A percentile compares a stretch with the other conserved stretches of the same genome.
Evolutionary conservation across 495 filamentous ascomycete genomes (phyloP).

Genomic region (Tricharina praecox): DNA sequence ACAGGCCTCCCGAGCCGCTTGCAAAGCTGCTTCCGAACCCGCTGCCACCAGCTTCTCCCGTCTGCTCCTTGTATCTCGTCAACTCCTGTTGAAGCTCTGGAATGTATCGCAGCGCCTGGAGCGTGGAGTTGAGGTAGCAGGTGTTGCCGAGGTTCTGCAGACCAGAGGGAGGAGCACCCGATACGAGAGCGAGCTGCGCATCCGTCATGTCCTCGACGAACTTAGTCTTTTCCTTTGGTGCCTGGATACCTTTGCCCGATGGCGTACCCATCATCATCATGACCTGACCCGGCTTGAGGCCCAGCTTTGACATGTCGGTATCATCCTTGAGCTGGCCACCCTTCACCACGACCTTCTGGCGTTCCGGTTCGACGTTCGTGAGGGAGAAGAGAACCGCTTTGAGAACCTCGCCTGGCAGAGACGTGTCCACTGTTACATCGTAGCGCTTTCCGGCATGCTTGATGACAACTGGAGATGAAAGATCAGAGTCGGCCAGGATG

Average conservation of each 20-base stretch:
- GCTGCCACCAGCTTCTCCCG: slow-evolving; percentile 12
- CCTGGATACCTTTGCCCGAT: slow-evolving; percentile 40
- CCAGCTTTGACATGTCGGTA: slow-evolving; percentile 62
- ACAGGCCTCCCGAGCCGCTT: slow-evolving; percentile 26
- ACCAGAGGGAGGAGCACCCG: slow-evolving; percentile 74
- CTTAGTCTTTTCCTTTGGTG: slow-evolving; percentile 65
- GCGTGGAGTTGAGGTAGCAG: slow-evolving; percentile 92
- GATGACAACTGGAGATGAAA: slow-evolving; percentile 52
- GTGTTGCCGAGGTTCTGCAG: slow-evolving; percentile 90
- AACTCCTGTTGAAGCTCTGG: slow-evolving; percentile 82
- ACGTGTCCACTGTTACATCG: slow-evolving; percentile 76
- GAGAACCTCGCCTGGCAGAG: slow-evolving; percentile 74
- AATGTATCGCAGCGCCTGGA: slow-evolving; percentile 74
- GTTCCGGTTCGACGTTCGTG: slow-evolving; percentile 87
- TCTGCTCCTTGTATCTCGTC: slow-evolving; percentile 46
- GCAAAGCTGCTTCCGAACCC: slow-evolving; percentile 19
- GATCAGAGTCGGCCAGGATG: neutral
- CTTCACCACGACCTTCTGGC: slow-evolving; percentile 89
- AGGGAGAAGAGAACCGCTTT: slow-evolving; percentile 90
- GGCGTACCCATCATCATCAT: slow-evolving; percentile 98
- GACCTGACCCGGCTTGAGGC: slow-evolving; percentile 65
- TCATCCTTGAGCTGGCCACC: slow-evolving; percentile 93
- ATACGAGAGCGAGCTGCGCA: slow-evolving; percentile 66
- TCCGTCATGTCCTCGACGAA: slow-evolving; percentile 98
- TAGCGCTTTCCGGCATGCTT: slow-evolving; percentile 91